Evolutionary conservation across 2,329 filamentous ascomycete genomes (phyloP).

Genomic region (Trichoderma lentiforme): DNA sequence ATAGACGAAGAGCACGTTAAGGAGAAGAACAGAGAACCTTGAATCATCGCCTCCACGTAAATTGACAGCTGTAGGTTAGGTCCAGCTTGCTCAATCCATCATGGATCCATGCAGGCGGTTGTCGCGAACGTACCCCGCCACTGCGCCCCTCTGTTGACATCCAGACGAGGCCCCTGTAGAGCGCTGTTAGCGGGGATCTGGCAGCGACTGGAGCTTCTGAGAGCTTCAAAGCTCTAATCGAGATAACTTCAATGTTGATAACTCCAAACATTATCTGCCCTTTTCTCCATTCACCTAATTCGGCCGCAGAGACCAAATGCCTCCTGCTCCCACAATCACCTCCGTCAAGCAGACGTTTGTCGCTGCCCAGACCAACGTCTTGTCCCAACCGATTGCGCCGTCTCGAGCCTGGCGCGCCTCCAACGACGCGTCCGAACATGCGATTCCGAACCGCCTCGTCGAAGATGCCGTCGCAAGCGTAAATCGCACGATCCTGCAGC

Average conservation of each 20-base stretch:
- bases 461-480: slow-evolving; percentile 57
- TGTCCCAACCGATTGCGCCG: slow-evolving; percentile 57
- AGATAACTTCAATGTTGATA: not conserved
- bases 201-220: not conserved
- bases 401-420: slow-evolving; percentile 51
- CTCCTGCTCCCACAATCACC: slow-evolving; percentile 51
- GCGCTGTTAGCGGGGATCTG: not conserved
- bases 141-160: not conserved
- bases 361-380: slow-evolving; percentile 57
- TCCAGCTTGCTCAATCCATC: no score
- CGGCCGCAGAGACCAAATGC: not conserved
- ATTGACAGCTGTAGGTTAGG: not conserved
- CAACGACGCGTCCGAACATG: slow-evolving; percentile 42
- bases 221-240: not conserved
- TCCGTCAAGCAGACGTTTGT: slow-evolving; percentile 65
- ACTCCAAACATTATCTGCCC: not conserved
- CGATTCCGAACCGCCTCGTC: slow-evolving; percentile 47
- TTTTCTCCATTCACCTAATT: not conserved
- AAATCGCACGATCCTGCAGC: slow-evolving; percentile 61
- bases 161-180: not conserved
- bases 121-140: not conserved
- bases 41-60: not conserved
- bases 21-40: no score
- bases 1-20: no score
- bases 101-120: not conserved